Conservation (phyloP, 129 eudicot genomes). For the Saussurea involucrata region DNA sequence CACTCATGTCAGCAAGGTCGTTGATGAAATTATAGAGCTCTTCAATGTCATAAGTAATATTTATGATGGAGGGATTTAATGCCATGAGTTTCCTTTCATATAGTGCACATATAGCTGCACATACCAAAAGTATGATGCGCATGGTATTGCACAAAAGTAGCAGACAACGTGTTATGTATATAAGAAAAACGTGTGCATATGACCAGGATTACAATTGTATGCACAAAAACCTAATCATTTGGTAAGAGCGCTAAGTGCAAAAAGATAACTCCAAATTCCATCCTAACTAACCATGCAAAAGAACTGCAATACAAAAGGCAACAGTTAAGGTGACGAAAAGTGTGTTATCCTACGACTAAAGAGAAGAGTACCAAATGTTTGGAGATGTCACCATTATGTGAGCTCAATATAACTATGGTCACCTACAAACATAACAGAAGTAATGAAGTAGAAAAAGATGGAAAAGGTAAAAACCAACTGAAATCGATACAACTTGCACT, state of each 20-base stretch:
- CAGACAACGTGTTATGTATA: background rate
- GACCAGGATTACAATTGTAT: background rate
- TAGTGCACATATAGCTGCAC: constrained; percentile 86
- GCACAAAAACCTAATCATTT: background rate
- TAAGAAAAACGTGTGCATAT: background rate
- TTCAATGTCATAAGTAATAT: constrained; percentile 83
- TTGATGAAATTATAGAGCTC: constrained; percentile 95
- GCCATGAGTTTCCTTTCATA: constrained; percentile 95
- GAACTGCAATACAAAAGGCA: background rate
- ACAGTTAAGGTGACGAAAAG: background rate
- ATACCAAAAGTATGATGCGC: background rate
- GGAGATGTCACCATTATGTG: background rate
- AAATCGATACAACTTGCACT: too few species aligned
- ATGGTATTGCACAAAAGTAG: background rate
- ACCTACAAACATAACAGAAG: too few species aligned
- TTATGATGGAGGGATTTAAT: constrained; percentile 72
- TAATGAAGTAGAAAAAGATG: too few species aligned
- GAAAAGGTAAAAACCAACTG: too few species aligned
- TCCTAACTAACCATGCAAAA: background rate
- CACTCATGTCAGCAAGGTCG: constrained; percentile 94
- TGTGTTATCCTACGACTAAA: background rate
- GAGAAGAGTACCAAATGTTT: background rate
- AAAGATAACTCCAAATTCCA: background rate
- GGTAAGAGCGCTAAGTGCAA: background rate
- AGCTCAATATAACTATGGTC: too few species aligned